phyloP scores from a whole-genome alignment of 441 rosid genomes.

The Mallotus repandus region DNA sequence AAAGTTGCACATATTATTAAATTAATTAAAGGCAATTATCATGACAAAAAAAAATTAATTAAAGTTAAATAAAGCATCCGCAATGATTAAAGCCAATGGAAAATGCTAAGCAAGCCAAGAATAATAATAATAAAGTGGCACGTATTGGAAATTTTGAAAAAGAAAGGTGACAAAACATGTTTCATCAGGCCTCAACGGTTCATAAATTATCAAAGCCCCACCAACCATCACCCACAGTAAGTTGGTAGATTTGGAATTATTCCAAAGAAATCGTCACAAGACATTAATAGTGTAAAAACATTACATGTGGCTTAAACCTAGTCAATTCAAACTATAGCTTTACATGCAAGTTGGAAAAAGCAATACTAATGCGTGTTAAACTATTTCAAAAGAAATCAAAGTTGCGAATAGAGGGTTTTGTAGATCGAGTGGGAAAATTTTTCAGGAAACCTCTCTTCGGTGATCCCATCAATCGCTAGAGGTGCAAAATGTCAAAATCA shows the following conservation, averaged over 20 bases:
- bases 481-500: neutral
- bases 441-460: neutral
- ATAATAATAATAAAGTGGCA: neutral
- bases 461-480: neutral
- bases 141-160: conserved; percentile 7
- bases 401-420: neutral
- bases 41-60: neutral
- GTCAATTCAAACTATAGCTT: neutral
- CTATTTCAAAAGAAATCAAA: too few relatives aligned
- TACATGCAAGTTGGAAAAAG: neutral
- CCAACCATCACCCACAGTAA: neutral
- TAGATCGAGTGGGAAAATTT: neutral
- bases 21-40: neutral
- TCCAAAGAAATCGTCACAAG: neutral
- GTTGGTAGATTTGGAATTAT: conserved; percentile 2
- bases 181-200: neutral
- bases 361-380: neutral
- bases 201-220: neutral
- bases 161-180: neutral
- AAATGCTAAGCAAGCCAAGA: neutral
- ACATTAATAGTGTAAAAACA: neutral
- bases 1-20: neutral
- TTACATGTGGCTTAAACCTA: neutral
- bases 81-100: conserved; percentile 19
- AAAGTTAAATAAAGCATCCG: neutral